Conservation (phyloP, 768 basidiomycete species). For the Paxillus involutus region DNA sequence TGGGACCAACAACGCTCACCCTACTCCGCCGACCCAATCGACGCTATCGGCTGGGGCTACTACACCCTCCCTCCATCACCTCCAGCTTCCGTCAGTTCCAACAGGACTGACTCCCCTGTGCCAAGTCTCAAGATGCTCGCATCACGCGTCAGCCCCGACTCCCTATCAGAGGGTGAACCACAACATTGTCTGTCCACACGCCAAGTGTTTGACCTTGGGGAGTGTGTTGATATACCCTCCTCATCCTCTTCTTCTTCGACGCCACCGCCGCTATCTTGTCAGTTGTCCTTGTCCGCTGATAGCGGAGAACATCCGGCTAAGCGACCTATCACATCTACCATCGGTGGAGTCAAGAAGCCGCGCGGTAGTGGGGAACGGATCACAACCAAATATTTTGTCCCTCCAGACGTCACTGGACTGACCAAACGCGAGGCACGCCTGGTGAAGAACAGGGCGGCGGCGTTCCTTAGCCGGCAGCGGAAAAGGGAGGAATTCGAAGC, state of each 20-base stretch:
- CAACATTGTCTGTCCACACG: constrained; percentile 65
- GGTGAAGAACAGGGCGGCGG: constrained; percentile 90
- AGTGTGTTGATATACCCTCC: constrained; percentile 30
- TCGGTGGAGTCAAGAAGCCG: constrained; percentile 44
- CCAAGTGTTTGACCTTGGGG: constrained; percentile 68
- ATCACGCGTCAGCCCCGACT: constrained; percentile 48
- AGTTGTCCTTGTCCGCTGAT: constrained; percentile 36
- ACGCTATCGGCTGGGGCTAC: constrained; percentile 47
- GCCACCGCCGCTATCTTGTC: constrained; percentile 29
- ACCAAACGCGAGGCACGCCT: constrained; percentile 89
- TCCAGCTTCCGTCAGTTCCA: constrained; percentile 45
- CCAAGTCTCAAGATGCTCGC: constrained; percentile 50
- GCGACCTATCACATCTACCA: constrained; percentile 47
- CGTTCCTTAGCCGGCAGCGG: constrained; percentile 87
- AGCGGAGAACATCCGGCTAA: constrained; percentile 26
- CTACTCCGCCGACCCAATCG: constrained; percentile 35
- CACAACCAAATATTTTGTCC: constrained; percentile 79
- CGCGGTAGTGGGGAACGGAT: constrained; percentile 49
- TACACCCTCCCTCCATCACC: constrained; percentile 52
- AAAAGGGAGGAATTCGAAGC: constrained; percentile 90
- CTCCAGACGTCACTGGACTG: constrained; percentile 85
- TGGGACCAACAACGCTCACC: constrained; percentile 47
- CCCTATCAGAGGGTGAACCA: constrained; percentile 42
- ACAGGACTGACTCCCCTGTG: constrained; percentile 44
- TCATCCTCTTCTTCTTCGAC: constrained; percentile 34